These are phyloP conservation scores for Kalmusia sp. DNA, from an alignment of 2,329 filamentous ascomycete genomes.

Conservation along the genomic window DNA sequence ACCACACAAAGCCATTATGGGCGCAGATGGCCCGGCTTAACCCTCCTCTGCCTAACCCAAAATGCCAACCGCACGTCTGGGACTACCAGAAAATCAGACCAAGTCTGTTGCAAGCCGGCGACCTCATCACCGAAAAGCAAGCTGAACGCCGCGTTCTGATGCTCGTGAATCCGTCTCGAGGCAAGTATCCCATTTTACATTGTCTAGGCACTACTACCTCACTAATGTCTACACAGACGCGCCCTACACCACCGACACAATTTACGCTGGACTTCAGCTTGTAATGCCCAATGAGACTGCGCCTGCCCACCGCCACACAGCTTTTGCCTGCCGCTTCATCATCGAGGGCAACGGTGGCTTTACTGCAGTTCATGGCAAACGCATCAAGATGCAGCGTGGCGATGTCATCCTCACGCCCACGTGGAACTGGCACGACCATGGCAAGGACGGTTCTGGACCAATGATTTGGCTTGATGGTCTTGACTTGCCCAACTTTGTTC, in stretches of 20 bases:
- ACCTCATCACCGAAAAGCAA: conserved; percentile 45
- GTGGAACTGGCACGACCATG: conserved; percentile 66
- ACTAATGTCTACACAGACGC: conserved; percentile 45
- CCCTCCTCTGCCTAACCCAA: conserved; percentile 56
- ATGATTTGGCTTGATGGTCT: conserved; percentile 67
- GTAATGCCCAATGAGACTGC: conserved; percentile 64
- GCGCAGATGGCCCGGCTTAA: conserved; percentile 57
- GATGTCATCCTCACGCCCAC: conserved; percentile 65
- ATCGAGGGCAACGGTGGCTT: conserved; percentile 64
- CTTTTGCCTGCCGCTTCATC: conserved; percentile 65
- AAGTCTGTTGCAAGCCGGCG: conserved; percentile 44
- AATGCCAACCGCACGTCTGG: conserved; percentile 47
- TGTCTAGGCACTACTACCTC: not conserved
- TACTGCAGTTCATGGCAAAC: conserved; percentile 63
- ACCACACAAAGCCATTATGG: conserved; percentile 52
- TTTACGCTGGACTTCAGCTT: conserved; percentile 64
- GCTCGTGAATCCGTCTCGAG: conserved; percentile 48
- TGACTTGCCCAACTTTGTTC: conserved; percentile 60
- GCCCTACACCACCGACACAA: conserved; percentile 64
- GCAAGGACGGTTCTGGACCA: conserved; percentile 61
- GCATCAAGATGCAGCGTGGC: conserved; percentile 59
- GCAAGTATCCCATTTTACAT: conserved; percentile 15
- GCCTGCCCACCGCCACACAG: conserved; percentile 62
- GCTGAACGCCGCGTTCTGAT: conserved; percentile 51
- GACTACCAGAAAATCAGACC: conserved; percentile 45